phyloP scores from a whole-genome alignment of 257 asterid genomes.

The Datura wrightii region DNA sequence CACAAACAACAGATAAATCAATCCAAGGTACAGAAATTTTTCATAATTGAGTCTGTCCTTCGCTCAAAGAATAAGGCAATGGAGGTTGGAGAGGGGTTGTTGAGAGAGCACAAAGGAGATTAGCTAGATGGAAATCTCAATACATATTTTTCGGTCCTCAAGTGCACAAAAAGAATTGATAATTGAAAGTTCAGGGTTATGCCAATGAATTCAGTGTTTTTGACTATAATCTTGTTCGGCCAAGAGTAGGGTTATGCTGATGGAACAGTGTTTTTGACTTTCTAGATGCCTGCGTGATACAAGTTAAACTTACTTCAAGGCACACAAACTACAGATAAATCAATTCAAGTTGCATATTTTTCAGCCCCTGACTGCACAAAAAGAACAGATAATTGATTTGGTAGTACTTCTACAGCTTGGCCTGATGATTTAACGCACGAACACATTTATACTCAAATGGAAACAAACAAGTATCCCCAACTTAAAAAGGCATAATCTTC shows the following conservation, averaged over 20 bases:
- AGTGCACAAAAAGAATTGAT: no score
- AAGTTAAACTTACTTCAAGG: conserved; percentile 13
- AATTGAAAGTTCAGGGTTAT: no score
- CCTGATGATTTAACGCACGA: background rate
- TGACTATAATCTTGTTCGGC: no score
- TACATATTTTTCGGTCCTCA: no score
- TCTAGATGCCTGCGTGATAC: background rate
- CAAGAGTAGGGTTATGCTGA: background rate
- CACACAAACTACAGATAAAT: background rate
- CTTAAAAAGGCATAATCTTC: conserved; percentile 13
- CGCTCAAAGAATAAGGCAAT: background rate
- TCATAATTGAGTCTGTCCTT: background rate
- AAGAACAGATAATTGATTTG: background rate
- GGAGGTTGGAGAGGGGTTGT: background rate
- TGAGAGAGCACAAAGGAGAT: background rate
- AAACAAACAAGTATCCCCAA: conserved; percentile 7
- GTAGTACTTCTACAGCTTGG: conserved; percentile 5
- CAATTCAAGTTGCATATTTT: conserved; percentile 4
- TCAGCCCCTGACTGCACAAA: background rate
- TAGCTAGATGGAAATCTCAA: background rate
- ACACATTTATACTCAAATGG: background rate
- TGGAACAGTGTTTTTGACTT: background rate
- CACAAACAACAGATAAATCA: background rate
- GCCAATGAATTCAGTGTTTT: no score
- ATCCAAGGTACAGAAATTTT: background rate